These are phyloP conservation scores for Suillus ampliporus DNA, from an alignment of 768 basidiomycete genomes.

Conservation along the genomic window DNA sequence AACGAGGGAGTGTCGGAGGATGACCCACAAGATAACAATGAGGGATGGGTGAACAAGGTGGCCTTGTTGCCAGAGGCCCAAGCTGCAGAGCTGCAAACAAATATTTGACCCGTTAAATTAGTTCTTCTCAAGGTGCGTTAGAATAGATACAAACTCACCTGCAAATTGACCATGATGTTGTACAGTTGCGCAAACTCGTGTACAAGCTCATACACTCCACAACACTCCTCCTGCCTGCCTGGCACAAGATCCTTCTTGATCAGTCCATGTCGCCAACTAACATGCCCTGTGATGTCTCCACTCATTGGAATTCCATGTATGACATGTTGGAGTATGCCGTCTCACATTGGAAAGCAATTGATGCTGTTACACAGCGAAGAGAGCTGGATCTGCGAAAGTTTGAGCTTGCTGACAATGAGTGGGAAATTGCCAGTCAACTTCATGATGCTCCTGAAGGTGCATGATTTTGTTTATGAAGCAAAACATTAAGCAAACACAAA, in stretches of 20 bases:
- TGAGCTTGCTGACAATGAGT: constrained; percentile 21
- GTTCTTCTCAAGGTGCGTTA: constrained; percentile 23
- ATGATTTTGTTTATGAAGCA: background rate
- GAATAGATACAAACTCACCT: background rate
- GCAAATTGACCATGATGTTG: background rate
- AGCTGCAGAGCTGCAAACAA: constrained; percentile 15
- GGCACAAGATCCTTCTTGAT: constrained; percentile 19
- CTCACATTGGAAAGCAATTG: constrained; percentile 25
- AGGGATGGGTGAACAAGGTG: constrained; percentile 23
- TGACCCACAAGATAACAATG: constrained; percentile 16
- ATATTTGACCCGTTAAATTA: constrained; percentile 17
- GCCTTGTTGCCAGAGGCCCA: constrained; percentile 18
- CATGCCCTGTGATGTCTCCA: too few species aligned
- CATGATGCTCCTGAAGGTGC: constrained; percentile 21
- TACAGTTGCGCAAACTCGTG: constrained; percentile 14
- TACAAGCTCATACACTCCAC: constrained; percentile 25
- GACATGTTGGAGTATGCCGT: constrained; percentile 20
- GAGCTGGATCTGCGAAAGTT: constrained; percentile 19
- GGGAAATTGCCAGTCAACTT: constrained; percentile 30
- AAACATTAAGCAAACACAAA: constrained; percentile 2
- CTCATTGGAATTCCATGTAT: too few species aligned
- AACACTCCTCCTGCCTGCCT: constrained; percentile 29
- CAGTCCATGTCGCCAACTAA: constrained; percentile 9
- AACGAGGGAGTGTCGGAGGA: background rate
- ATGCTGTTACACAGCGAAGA: constrained; percentile 22